These are phyloP conservation scores for Sclerotinia sclerotiorum DNA, from an alignment of 2,329 filamentous ascomycete species.

Conservation along the genomic window DNA sequence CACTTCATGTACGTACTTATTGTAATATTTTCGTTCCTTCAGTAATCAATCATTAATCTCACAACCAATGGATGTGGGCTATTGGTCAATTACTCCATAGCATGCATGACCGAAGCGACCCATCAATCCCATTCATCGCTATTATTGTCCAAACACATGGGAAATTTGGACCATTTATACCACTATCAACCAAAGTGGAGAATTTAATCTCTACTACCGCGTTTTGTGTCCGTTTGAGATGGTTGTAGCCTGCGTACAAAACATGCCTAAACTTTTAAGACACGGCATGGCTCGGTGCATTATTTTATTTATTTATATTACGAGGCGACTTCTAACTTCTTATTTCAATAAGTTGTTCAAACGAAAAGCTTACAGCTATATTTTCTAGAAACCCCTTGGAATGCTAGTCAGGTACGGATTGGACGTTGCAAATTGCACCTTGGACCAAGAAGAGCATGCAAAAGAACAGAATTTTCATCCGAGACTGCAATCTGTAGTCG, in stretches of 20 bases:
- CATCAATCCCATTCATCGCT: slow-evolving; percentile 4
- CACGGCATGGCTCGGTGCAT: slow-evolving; percentile 6
- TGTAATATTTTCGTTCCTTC: neutral
- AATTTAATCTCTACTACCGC: neutral
- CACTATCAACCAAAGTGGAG: slow-evolving; percentile 5
- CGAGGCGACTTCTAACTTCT: neutral
- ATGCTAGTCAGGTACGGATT: neutral
- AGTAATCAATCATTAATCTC: neutral
- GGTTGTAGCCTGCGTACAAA: neutral
- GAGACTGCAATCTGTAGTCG: neutral
- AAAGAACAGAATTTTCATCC: slow-evolving; percentile 10
- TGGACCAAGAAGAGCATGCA: neutral
- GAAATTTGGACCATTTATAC: slow-evolving; percentile 16
- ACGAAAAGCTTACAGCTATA: neutral
- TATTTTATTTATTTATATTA: neutral
- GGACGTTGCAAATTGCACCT: neutral
- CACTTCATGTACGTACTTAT: neutral
- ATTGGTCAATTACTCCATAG: neutral
- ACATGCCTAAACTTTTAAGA: slow-evolving; percentile 11
- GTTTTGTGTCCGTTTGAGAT: slow-evolving; percentile 8
- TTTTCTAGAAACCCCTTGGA: neutral
- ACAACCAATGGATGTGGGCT: neutral
- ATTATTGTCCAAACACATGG: slow-evolving; percentile 7
- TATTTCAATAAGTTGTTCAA: neutral
- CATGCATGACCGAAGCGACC: neutral